Evolutionary conservation across 179 eudicot species (phyloP).

Genomic region (Sideroxylon spinosum): DNA sequence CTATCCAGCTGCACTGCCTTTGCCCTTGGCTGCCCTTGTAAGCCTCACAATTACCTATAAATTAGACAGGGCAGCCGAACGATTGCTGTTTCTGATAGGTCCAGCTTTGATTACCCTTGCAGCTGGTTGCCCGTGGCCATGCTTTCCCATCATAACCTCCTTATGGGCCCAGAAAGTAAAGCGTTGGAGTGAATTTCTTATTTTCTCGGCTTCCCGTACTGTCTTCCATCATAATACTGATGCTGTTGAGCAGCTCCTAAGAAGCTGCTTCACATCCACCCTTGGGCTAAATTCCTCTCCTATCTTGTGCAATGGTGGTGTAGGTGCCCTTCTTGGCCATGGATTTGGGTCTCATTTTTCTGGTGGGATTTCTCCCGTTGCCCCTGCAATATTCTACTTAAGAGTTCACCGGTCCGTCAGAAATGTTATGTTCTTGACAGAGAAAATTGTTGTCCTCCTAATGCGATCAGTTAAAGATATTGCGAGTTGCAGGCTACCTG

Average conservation of each 20-base stretch:
- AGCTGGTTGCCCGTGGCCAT: constrained; percentile 97
- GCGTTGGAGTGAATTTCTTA: constrained; percentile 89
- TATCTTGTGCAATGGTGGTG: constrained; percentile 52
- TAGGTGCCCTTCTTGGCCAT: constrained; percentile 87
- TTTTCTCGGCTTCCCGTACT: constrained; percentile 81
- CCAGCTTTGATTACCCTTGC: constrained; percentile 80
- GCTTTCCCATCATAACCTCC: constrained; percentile 84
- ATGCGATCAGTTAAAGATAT: constrained; percentile 72
- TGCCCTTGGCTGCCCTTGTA: constrained; percentile 87
- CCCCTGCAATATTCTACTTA: constrained; percentile 83
- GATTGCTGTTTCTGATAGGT: constrained; percentile 70
- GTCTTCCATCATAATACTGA: constrained; percentile 79
- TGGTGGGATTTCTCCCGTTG: constrained; percentile 80
- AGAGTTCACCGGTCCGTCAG: constrained; percentile 76
- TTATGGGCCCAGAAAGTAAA: constrained; percentile 94
- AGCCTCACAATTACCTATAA: constrained; percentile 95
- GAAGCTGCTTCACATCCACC: constrained; percentile 68
- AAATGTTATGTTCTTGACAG: constrained; percentile 74
- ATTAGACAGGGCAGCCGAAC: constrained; percentile 68
- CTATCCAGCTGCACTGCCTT: constrained; percentile 74
- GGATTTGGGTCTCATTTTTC: constrained; percentile 73
- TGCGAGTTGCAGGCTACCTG: constrained; percentile 33
- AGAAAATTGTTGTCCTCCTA: constrained; percentile 63
- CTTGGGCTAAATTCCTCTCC: constrained; percentile 53
- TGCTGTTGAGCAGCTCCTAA: constrained; percentile 85